These are phyloP conservation scores for Lachnellula willkommii DNA, from an alignment of 2,329 filamentous ascomycete genomes.

Conservation along the genomic window DNA sequence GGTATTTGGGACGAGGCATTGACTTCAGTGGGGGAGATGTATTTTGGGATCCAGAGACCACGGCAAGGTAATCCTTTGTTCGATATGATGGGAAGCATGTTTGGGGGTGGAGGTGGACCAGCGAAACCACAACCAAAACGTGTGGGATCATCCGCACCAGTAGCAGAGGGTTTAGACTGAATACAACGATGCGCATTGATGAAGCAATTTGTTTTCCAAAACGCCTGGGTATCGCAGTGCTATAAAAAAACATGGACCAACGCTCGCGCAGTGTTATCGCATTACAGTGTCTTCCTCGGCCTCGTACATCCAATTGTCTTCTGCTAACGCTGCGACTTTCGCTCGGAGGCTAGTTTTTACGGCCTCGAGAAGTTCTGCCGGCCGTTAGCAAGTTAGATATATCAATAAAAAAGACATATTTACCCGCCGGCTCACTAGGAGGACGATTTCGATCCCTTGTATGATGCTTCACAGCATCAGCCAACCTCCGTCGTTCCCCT, in stretches of 20 bases:
- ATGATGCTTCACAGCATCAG: slow-evolving; percentile 58
- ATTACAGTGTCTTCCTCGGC: slow-evolving; percentile 32
- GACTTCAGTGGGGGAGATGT: slow-evolving; percentile 89
- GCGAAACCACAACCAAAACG: slow-evolving; percentile 33
- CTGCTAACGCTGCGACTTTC: slow-evolving; percentile 67
- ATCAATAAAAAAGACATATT: slow-evolving; percentile 22
- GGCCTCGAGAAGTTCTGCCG: slow-evolving; percentile 61
- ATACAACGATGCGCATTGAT: slow-evolving; percentile 10
- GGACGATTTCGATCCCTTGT: slow-evolving; percentile 49
- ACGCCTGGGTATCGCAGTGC: slow-evolving; percentile 25
- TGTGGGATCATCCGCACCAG: slow-evolving; percentile 40
- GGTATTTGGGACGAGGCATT: slow-evolving; percentile 76
- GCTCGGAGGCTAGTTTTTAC: slow-evolving; percentile 64
- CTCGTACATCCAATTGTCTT: slow-evolving; percentile 92
- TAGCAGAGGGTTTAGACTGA: slow-evolving; percentile 57
- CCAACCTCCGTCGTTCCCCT: slow-evolving; percentile 56
- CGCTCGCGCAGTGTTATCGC: slow-evolving; percentile 8
- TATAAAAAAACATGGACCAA: slow-evolving; percentile 4
- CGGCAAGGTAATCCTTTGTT: slow-evolving; percentile 87
- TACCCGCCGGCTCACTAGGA: slow-evolving; percentile 62
- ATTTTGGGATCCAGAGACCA: slow-evolving; percentile 87
- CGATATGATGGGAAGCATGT: slow-evolving; percentile 97
- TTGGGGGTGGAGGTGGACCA: slow-evolving; percentile 64
- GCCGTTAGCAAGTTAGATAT: slow-evolving; percentile 13
- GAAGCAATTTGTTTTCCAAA: slow-evolving; percentile 11